These are phyloP conservation scores for Botrytis medusae DNA, from an alignment of 2,329 filamentous ascomycete genomes.

Conservation along the genomic window DNA sequence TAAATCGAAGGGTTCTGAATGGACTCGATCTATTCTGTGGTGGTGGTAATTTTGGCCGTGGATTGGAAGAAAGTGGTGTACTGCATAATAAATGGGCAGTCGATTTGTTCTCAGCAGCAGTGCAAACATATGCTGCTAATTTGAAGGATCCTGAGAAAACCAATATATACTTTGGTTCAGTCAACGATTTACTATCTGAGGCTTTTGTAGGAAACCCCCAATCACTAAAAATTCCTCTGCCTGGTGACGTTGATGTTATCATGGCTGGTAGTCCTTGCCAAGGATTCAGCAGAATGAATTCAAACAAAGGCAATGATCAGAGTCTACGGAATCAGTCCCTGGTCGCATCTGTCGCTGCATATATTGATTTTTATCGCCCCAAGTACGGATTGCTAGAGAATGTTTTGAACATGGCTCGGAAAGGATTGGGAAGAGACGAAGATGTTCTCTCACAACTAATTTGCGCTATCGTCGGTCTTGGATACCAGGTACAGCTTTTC, in stretches of 20 bases:
- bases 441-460: conserved; percentile 74
- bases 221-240: conserved; percentile 49
- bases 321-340: conserved; percentile 73
- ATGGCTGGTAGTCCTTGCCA: conserved; percentile 75
- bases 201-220: conserved; percentile 53
- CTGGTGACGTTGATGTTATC: conserved; percentile 68
- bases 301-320: conserved; percentile 50
- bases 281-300: conserved; percentile 68
- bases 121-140: conserved; percentile 76
- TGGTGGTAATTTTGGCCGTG: conserved; percentile 73
- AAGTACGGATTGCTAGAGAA: conserved; percentile 78
- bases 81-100: conserved; percentile 67
- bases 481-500: conserved; percentile 71
- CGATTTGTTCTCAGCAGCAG: conserved; percentile 61
- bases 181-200: conserved; percentile 63
- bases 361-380: conserved; percentile 72
- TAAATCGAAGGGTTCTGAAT: conserved; percentile 45
- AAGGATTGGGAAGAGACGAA: conserved; percentile 47
- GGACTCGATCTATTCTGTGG: conserved; percentile 77
- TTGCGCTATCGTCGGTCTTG: conserved; percentile 70
- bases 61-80: conserved; percentile 69
- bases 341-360: conserved; percentile 73
- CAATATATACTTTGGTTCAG: conserved; percentile 66
- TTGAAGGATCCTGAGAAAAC: conserved; percentile 43
- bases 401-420: conserved; percentile 61